These are phyloP conservation scores for Heliosperma pusillum DNA, from an alignment of 148 eudicot species.

Conservation along the genomic window DNA sequence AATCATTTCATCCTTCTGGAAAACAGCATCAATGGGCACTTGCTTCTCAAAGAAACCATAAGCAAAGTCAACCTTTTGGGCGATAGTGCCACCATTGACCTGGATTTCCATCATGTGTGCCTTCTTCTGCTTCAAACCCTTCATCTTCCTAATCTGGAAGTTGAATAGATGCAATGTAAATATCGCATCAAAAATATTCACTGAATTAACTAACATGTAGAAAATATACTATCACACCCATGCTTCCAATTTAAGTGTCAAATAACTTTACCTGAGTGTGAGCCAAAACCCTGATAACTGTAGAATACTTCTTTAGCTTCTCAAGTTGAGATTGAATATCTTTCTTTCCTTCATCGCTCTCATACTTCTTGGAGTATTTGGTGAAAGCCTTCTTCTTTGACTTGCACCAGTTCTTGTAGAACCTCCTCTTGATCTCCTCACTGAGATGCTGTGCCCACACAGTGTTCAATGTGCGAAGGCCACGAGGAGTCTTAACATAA, in stretches of 20 bases:
- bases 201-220: too few relatives aligned
- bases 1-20: constrained; percentile 81
- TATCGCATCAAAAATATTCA: too few relatives aligned
- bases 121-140: constrained; percentile 82
- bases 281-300: constrained; percentile 70
- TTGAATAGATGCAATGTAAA: not conserved
- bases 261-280: constrained; percentile 61
- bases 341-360: constrained; percentile 71
- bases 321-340: constrained; percentile 67
- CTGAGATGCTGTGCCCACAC: constrained; percentile 81
- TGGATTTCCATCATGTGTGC: constrained; percentile 79
- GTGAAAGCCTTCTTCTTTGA: constrained; percentile 84
- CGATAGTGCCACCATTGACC: constrained; percentile 69
- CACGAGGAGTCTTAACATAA: constrained; percentile 71
- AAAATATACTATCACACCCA: too few relatives aligned
- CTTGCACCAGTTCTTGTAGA: constrained; percentile 83
- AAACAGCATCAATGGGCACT: constrained; percentile 64
- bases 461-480: constrained; percentile 69
- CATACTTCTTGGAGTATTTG: constrained; percentile 60
- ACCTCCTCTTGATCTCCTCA: constrained; percentile 66
- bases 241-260: not conserved
- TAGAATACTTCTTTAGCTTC: constrained; percentile 65
- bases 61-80: constrained; percentile 70
- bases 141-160: constrained; percentile 74
- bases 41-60: constrained; percentile 75